phyloP scores from a whole-genome alignment of 306 rosid species.

The Cicer chorassanicum region DNA sequence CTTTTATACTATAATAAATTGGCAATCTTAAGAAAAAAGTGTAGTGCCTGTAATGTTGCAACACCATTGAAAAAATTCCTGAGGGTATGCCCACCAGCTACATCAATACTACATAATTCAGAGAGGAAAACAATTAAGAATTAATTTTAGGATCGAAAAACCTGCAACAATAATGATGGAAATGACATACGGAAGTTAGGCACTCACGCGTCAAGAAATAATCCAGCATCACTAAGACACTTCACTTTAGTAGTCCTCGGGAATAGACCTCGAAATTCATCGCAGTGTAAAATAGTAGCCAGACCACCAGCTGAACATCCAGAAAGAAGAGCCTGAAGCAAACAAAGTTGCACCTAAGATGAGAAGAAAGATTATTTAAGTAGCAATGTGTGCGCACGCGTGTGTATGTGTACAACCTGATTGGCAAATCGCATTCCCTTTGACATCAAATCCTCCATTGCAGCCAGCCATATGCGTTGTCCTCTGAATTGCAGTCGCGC shows the following conservation, averaged over 20 bases:
- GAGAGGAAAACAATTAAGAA: constrained; percentile 15
- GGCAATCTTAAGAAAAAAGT: not conserved
- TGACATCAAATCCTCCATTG: constrained; percentile 80
- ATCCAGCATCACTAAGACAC: constrained; percentile 93
- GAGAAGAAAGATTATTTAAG: constrained; percentile 33
- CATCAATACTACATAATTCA: constrained; percentile 59
- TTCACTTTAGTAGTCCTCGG: constrained; percentile 73
- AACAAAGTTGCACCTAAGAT: not conserved
- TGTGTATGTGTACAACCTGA: constrained; percentile 57
- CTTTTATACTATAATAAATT: constrained; percentile 19
- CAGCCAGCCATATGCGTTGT: constrained; percentile 85
- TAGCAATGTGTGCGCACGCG: not conserved
- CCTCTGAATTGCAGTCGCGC: constrained; percentile 85
- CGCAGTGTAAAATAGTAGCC: constrained; percentile 86
- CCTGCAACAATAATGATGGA: constrained; percentile 1
- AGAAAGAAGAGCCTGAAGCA: constrained; percentile 87
- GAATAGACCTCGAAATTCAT: constrained; percentile 66
- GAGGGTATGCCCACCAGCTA: constrained; percentile 71
- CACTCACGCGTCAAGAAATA: constrained; percentile 85
- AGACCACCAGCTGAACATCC: constrained; percentile 98
- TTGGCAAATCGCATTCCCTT: constrained; percentile 83
- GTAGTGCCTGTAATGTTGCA: constrained; percentile 71
- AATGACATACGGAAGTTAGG: constrained; percentile 29
- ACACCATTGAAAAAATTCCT: constrained; percentile 69
- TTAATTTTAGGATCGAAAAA: constrained; percentile 37